Conservation (phyloP, 2,329 filamentous ascomycete genomes). For the Claviceps sp. region DNA sequence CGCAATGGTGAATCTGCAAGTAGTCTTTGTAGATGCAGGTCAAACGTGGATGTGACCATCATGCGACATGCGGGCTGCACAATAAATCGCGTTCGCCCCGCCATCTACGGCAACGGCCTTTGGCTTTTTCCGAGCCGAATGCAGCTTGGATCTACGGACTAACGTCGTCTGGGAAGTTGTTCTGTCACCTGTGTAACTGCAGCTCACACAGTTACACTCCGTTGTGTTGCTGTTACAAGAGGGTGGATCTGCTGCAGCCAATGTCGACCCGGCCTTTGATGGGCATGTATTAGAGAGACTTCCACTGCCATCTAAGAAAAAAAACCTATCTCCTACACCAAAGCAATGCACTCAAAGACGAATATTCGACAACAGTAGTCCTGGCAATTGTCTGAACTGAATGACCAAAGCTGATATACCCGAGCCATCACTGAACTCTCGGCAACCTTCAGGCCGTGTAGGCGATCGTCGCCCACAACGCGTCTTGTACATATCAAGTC, state of each 20-base stretch:
- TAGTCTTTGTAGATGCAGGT: background rate
- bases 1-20: background rate
- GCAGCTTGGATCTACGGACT: background rate
- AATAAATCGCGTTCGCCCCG: background rate
- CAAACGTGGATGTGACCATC: background rate
- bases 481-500: slow-evolving; percentile 33
- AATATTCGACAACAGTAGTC: slow-evolving; percentile 3
- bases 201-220: too few species aligned
- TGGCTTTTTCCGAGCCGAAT: background rate
- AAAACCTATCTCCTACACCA: slow-evolving; percentile 19
- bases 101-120: background rate
- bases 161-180: too few species aligned
- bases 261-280: slow-evolving; percentile 15
- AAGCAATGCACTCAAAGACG: slow-evolving; percentile 6
- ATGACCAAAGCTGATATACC: background rate
- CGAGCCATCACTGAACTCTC: background rate
- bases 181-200: too few species aligned
- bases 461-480: slow-evolving; percentile 18
- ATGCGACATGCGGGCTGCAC: background rate
- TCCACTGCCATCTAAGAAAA: slow-evolving; percentile 14
- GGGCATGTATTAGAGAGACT: slow-evolving; percentile 20
- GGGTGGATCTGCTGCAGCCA: slow-evolving; percentile 16
- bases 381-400: background rate
- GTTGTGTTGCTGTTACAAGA: slow-evolving; percentile 4
- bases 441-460: background rate